Base-by-base conservation (phyloP, 1,284 basidiomycete species). In the Pseudozyma hubeiensis region DNA sequence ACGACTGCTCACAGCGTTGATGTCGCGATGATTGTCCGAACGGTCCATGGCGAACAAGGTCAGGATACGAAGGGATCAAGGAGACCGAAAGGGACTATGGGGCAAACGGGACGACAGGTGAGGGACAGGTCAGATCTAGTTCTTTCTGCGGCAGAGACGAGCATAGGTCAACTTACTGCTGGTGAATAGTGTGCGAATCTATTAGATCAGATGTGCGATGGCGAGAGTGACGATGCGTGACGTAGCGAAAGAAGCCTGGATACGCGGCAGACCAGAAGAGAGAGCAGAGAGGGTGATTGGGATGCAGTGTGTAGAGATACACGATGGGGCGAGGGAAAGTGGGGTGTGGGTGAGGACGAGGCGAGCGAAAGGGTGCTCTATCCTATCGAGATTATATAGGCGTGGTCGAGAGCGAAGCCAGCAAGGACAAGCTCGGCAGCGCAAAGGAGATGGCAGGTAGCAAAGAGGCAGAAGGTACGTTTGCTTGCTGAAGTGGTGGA, bases 1-100 rank as follows among this genome's bases (percentile, higher is more conserved):
- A 35, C 70, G 77, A 31, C 56, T 63, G 53, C 52, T 68, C 24
- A 70, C 60, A 24, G 72, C 68, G 53, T 63, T 60, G 37, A 75
- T 59, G 31, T 78, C 72, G 53, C 56, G 52, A 19, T 67, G 53
- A 34, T 58, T 61, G 44, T 70, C 66, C 29, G 37, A 17, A 14
- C 65, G 53, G 35, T 70, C 60, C 54, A 64, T 70, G 46, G 29
- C 37, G 45, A 47, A 16, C 24, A 24, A 24, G 24, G 7, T 10
- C 30, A 31, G 50, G 34, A 37, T 10, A 37, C 19, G 34, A 9
- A 5, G 7, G 50, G n/a, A 34, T 29, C 16, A 16, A 11, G 31
- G 40, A 24, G 37, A 35, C 4, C 4, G 24, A 13, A 8, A 39
- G 40, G 35, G 16, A 29, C 31, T 10, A 33, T 16, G 16, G 40